Conservation (phyloP, 169 alveolate species). For the Plasmodium vinckei region DNA sequence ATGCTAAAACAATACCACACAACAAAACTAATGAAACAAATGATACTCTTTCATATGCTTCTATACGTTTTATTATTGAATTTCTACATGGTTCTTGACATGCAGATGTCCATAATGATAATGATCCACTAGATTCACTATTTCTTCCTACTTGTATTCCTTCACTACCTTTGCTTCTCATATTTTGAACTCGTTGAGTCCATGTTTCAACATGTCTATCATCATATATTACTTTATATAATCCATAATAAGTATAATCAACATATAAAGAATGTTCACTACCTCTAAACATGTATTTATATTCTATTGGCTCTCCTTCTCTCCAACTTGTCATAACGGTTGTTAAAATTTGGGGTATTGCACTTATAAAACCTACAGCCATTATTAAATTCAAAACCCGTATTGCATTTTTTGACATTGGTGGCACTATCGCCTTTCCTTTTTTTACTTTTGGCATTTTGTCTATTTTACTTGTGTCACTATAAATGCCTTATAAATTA, state of each 20-base stretch:
- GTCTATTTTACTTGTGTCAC: neutral
- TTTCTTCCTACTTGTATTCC: conserved; percentile 52
- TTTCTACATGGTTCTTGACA: conserved; percentile 65
- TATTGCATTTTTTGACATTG: conserved; percentile 34
- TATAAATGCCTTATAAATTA: too few species aligned
- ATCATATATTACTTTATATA: conserved; percentile 59
- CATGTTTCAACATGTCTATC: conserved; percentile 63
- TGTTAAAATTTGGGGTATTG: conserved; percentile 55
- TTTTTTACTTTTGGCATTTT: neutral
- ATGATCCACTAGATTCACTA: conserved; percentile 47
- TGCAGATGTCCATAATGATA: conserved; percentile 66
- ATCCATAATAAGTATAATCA: conserved; percentile 61
- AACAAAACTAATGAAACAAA: conserved; percentile 51
- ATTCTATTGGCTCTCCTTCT: conserved; percentile 68
- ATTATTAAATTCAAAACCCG: conserved; percentile 38
- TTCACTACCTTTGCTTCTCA: conserved; percentile 60
- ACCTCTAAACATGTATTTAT: conserved; percentile 55
- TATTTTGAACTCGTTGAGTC: conserved; percentile 61
- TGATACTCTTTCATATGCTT: conserved; percentile 63
- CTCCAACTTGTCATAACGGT: conserved; percentile 68
- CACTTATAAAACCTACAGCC: conserved; percentile 55
- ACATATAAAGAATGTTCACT: conserved; percentile 46
- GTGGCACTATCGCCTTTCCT: conserved; percentile 7
- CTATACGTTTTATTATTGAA: conserved; percentile 51
- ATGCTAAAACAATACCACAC: conserved; percentile 44